Evolutionary conservation across 2,329 filamentous ascomycete species (phyloP).

Genomic region (Thielaviopsis punctulata): DNA sequence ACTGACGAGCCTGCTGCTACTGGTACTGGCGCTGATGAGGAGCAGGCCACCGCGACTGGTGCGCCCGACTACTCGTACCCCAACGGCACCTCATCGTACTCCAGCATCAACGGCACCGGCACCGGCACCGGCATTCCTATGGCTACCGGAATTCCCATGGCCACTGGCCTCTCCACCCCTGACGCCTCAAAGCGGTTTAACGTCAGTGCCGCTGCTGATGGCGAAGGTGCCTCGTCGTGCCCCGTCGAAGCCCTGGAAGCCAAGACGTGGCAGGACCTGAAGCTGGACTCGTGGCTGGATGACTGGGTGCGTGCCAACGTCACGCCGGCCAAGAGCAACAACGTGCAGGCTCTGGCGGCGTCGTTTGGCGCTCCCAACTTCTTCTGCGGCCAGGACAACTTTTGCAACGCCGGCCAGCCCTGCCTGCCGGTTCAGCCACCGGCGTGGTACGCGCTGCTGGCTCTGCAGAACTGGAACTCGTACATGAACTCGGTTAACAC

Average conservation of each 20-base stretch:
- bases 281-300: conserved; percentile 6
- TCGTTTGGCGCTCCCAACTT: conserved; percentile 13
- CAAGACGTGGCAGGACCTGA: not conserved
- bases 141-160: not conserved
- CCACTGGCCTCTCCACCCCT: no score
- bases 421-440: conserved; percentile 11
- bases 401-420: conserved; percentile 13
- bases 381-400: conserved; percentile 10
- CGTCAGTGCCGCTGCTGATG: no score
- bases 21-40: not conserved
- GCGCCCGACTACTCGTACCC: not conserved
- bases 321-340: conserved; percentile 2
- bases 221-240: not conserved
- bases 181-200: no score
- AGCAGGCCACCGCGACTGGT: not conserved
- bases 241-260: not conserved
- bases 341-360: conserved; percentile 10
- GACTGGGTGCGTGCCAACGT: not conserved
- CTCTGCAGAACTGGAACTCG: conserved; percentile 11
- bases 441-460: conserved; percentile 12
- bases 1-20: not conserved
- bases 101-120: no score
- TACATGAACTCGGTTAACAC: conserved; percentile 13
- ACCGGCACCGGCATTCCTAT: not conserved
- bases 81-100: no score